Base-by-base conservation (phyloP, 176 grass and related monocot species). In the Lolium perenne region DNA sequence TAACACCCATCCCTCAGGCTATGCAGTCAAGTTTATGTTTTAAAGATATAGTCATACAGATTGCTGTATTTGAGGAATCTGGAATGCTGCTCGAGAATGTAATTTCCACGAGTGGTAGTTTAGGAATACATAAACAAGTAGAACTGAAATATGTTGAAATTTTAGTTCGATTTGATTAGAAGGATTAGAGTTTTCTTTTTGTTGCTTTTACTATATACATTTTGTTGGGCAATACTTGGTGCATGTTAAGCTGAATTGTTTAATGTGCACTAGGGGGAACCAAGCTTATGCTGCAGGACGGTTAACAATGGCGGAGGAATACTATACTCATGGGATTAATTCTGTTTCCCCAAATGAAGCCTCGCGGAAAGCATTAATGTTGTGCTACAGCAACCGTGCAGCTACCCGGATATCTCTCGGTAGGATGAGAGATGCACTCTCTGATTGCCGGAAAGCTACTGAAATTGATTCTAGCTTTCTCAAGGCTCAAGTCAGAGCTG, bases 381-480 rank as follows among this genome's bases (percentile, higher is more conserved):
- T 94, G 50, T 98, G 96, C 82, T 98, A 94, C 66, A 98, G 96
- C 74, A 98, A 98, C 74, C 89, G 96, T 73, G 96, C 96, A 71
- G 96, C 93, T 91, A 84, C 88, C 77, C 77, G 93, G 70, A 98
- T 98, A 92, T 92, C 91, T 72, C 96, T 98, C 58, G 90, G 96
- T 84, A 91, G 91, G 78, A 95, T 98, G 89, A 94, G 83, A 88
- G 93, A 91, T 41, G 96, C 96, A 58, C 94, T 94, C 38, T 88
- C 69, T 49, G 96, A 98, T 67, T 94, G 96, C 80, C 79, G 38
- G 85, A 85, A 85, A 81, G 92, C 96, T 51, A 84, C 64, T 83
- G 80, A 71, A 76, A 94, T 98, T 73, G 92, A 98, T 83, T 79
- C 96, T 43, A 80, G 64, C 58, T 98, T 98, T 89, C 69, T 90